Evolutionary conservation across 768 basidiomycete genomes (phyloP), one percentile per base, ranked within the genome.

Genomic region (Pilatotrama ljubarskyi): DNA sequence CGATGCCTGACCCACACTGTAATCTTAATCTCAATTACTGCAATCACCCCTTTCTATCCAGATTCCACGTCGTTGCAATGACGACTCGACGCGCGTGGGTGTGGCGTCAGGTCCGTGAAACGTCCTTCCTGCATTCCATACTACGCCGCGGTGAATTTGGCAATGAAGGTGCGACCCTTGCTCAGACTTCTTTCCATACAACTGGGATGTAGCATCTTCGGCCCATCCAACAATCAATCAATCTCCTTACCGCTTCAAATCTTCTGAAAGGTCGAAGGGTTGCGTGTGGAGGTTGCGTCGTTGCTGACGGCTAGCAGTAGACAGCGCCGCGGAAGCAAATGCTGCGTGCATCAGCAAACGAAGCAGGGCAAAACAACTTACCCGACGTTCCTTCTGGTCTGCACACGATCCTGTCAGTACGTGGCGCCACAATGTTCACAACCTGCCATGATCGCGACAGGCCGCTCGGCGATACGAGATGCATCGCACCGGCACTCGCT

Each of bases 1-100:
- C 55, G 22, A 35, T 25, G 55, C 26, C 47, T 38, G 38, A n/a
- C 40, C 17, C 55, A 32, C 55, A 49, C 15, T 57, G 55, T 57
- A 57, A 57, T 57, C 47, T 38, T 49, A 49, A 57, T 56, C 40
- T 46, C 25, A 35, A 42, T 17, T 25, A n/a, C 25, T 15, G 29
- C 18, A 35, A 14, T 40, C 40, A 15, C 32, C 7, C n/a, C 44
- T 20, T 18, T 17, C 14, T 18, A 11, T 18, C 29, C 29, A 10
- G n/a, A 24, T 6, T 22, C n/a, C 17, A 29, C 41, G 41, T 38
- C n/a, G n/a, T n/a, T 40, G 36, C 15, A 4, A 15, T n/a, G 13
- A 29, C 6, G 49, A n/a, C 46, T 11, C 47, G 32, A 2, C n/a
- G n/a, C 22, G 29, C 13, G 3, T 14, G 38, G 3, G 38, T 14